phyloP scores from a whole-genome alignment of 2,329 filamentous ascomycete species.

The Helicocarpus griseus region DNA sequence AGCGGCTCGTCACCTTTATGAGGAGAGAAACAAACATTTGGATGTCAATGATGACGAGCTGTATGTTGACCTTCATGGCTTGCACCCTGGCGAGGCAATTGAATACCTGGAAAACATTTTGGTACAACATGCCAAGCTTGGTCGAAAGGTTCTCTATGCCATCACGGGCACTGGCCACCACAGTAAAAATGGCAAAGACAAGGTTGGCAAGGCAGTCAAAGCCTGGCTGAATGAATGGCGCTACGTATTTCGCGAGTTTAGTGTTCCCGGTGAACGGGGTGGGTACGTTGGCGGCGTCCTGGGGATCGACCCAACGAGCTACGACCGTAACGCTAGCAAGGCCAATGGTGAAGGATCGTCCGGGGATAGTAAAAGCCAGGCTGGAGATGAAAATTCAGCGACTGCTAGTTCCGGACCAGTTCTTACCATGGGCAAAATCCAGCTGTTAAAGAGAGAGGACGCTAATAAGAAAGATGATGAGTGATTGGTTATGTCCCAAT shows the following conservation, averaged over 20 bases:
- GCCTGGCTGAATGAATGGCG: conserved; percentile 90
- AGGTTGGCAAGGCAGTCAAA: conserved; percentile 88
- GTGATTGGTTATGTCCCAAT: not conserved
- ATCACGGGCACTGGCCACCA: conserved; percentile 97
- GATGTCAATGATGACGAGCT: conserved; percentile 53
- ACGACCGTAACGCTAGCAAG: conserved; percentile 37
- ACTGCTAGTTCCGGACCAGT: conserved; percentile 19
- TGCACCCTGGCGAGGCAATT: conserved; percentile 96
- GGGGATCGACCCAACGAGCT: conserved; percentile 54
- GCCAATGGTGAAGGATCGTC: conserved; percentile 18
- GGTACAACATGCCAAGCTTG: conserved; percentile 65
- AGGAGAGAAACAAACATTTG: conserved; percentile 74
- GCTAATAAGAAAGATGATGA: conserved; percentile 11
- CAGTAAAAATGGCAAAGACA: conserved; percentile 97
- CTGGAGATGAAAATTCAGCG: conserved; percentile 17
- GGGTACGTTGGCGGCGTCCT: conserved; percentile 58
- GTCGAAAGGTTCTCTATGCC: conserved; percentile 69
- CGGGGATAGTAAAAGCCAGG: conserved; percentile 15
- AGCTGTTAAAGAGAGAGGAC: conserved; percentile 37
- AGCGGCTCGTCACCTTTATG: conserved; percentile 82
- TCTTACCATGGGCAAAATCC: conserved; percentile 34
- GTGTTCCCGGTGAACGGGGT: conserved; percentile 86
- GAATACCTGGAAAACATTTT: conserved; percentile 86
- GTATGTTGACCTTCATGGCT: conserved; percentile 92
- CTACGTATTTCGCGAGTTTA: conserved; percentile 93